Evolutionary conservation across 1,284 basidiomycete genomes (phyloP).

Genomic region (Ganoderma boninense): DNA sequence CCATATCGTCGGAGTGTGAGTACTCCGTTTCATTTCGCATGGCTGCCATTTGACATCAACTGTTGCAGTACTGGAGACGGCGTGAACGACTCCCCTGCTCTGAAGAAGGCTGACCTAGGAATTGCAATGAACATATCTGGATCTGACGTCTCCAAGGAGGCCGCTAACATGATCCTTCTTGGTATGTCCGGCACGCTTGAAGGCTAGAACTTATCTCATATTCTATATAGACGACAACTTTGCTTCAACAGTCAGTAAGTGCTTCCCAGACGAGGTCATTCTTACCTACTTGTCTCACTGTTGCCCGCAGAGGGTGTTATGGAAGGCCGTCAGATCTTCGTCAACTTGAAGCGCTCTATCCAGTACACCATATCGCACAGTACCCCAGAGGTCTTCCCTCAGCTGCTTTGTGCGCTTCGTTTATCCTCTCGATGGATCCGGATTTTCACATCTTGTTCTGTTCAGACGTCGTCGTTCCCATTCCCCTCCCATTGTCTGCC

Average conservation of each 20-base stretch:
- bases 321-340: conserved; percentile 74
- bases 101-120: conserved; percentile 77
- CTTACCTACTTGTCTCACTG: not conserved
- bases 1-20: conserved; percentile 76
- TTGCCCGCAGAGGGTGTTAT: conserved; percentile 62
- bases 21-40: conserved; percentile 19
- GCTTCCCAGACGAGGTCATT: too few relatives aligned
- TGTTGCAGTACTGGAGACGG: conserved; percentile 62
- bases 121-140: conserved; percentile 82
- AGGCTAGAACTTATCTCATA: conserved; percentile 7
- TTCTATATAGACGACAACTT: conserved; percentile 65
- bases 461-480: conserved; percentile 70
- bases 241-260: conserved; percentile 73
- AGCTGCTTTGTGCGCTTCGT: conserved; percentile 61
- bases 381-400: conserved; percentile 74
- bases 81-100: conserved; percentile 75
- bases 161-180: conserved; percentile 76
- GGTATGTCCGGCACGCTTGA: conserved; percentile 44
- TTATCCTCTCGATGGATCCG: not conserved
- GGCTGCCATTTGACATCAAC: not conserved
- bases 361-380: conserved; percentile 77
- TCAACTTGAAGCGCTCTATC: conserved; percentile 74
- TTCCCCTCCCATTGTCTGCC: conserved; percentile 72
- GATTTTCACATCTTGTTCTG: not conserved
- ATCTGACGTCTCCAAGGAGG: conserved; percentile 78